Base-by-base conservation (phyloP, 331 rosid species). In the Cucumis variabilis region DNA sequence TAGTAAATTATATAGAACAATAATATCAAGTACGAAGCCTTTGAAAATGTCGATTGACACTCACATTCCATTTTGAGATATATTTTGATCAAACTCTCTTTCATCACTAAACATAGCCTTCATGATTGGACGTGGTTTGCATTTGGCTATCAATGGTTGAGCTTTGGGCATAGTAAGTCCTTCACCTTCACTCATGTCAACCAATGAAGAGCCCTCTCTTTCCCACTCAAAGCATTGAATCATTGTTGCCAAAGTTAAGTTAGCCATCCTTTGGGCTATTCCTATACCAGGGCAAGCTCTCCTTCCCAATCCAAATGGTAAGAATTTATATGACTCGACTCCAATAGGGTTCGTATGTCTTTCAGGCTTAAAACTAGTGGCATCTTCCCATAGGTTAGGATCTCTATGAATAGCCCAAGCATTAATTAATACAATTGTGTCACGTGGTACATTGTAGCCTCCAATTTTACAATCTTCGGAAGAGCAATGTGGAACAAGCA, bases 351-450 rank as follows among this genome's bases (percentile, higher is more conserved):
- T 24, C 28, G 79, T 62, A 67, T 82, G 79, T 12, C 90, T 85
- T 88, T 89, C 90, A 0, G 90, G 90, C 72, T 73, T 88, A 28
- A 88, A 88, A 13, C 23, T 48, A 0, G 63, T 53, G 20, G 90
- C 75, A 33, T 86, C 85, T 19, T 86, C 89, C 90, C 90, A 86
- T 19, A 81, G 3, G 17, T 73, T 41, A 1, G 90, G 90, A 9
- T 88, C 90, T 46, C 90, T 85, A 20, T 88, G 88, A 17, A 88
- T 88, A 51, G 60, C 50, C 90, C 90, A 89, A 20, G 87, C 89
- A 27, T 86, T 89, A 25, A 89, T 13, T 50, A 89, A 19, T 24
- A 89, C 69, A 14, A 50, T 60, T 20, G 89, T 82, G 41, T 83
- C 85, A 4, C 73, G 70, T 20, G 89, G 85, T 11, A 89, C 48